Conservation (phyloP, 805 yeast genomes). For the Jamesozyma lodderae region DNA sequence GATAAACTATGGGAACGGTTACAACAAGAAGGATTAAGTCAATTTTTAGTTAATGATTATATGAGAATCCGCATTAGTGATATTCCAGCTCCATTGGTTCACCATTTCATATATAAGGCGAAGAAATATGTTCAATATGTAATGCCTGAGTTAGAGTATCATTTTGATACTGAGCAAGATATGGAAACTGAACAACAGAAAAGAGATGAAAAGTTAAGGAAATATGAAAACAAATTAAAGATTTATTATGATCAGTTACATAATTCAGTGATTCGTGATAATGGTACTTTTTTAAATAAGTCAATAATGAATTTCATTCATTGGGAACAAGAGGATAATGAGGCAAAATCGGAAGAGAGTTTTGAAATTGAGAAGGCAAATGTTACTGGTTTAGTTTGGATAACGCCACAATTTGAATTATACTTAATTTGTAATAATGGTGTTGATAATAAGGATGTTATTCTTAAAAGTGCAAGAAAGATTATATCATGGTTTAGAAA, state of each 20-base stretch:
- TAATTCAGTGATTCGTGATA: slow-evolving; percentile 18
- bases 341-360: slow-evolving; percentile 3
- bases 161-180: slow-evolving; percentile 7
- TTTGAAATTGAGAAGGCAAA: slow-evolving; percentile 14
- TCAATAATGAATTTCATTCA: slow-evolving; percentile 40
- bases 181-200: neutral
- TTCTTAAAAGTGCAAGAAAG: slow-evolving; percentile 49
- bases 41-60: slow-evolving; percentile 27
- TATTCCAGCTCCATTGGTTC: slow-evolving; percentile 48
- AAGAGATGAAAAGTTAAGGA: neutral
- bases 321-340: slow-evolving; percentile 27
- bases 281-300: slow-evolving; percentile 25
- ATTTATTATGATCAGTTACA: slow-evolving; percentile 23
- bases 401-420: slow-evolving; percentile 51
- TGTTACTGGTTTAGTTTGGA: slow-evolving; percentile 43
- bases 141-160: slow-evolving; percentile 23
- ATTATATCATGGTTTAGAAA: slow-evolving; percentile 70
- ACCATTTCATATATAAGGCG: slow-evolving; percentile 77
- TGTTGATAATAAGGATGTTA: slow-evolving; percentile 45
- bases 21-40: slow-evolving; percentile 30
- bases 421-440: slow-evolving; percentile 47
- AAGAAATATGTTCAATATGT: slow-evolving; percentile 47
- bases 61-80: slow-evolving; percentile 36
- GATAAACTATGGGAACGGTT: slow-evolving; percentile 40
- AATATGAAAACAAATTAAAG: slow-evolving; percentile 20